Evolutionary conservation across 2,329 filamentous ascomycete genomes (phyloP).

Genomic region (Cryphonectria carpinicola): DNA sequence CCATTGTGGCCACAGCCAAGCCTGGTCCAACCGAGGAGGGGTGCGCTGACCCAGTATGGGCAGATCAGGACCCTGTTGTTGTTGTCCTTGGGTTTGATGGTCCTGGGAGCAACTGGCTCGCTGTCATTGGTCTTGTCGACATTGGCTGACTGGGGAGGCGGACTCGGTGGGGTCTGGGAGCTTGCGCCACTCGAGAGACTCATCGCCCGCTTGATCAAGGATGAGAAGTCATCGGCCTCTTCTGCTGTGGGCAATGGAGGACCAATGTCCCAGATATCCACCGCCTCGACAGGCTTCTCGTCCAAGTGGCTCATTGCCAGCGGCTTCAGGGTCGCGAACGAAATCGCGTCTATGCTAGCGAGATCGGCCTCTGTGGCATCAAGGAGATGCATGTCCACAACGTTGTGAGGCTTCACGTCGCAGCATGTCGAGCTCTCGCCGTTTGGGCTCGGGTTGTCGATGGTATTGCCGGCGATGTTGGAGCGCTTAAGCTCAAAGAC

Average conservation of each 20-base stretch:
- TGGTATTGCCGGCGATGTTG: not conserved
- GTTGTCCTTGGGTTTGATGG: not conserved
- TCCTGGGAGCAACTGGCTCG: not conserved
- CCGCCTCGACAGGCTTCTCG: not conserved
- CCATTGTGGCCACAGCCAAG: not conserved
- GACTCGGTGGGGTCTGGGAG: not conserved
- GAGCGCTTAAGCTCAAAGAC: not conserved
- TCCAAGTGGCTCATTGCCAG: not conserved
- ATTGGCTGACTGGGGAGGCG: not conserved
- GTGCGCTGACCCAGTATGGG: slow-evolving; percentile 7
- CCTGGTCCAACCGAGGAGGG: not conserved
- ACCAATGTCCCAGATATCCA: not conserved
- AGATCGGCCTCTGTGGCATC: not conserved
- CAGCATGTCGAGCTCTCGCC: too few relatives aligned
- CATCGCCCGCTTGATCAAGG: not conserved
- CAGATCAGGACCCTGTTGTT: not conserved
- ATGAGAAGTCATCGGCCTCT: not conserved
- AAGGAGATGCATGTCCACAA: not conserved
- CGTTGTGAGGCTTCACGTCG: not conserved
- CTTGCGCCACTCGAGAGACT: not conserved
- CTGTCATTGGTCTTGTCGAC: not conserved
- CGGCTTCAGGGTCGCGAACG: not conserved
- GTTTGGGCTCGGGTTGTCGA: not conserved
- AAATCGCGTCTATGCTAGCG: not conserved
- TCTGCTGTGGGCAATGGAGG: not conserved